Evolutionary conservation across 179 eudicot species (phyloP).

Genomic region (Beta macrorhiza): DNA sequence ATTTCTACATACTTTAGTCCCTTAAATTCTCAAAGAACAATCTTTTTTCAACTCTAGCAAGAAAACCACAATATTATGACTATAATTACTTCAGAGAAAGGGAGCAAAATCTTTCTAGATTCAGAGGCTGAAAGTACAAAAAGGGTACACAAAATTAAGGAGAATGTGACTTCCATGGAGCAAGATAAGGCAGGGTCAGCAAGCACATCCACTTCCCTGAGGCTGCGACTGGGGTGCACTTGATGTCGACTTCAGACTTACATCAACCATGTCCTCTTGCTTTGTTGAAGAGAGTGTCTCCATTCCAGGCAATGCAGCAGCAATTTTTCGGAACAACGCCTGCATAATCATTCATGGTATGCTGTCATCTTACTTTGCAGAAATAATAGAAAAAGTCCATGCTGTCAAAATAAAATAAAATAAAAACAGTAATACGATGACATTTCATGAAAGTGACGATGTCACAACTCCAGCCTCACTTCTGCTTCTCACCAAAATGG

Average conservation of each 20-base stretch:
- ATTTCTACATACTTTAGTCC: conserved; percentile 24
- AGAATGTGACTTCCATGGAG: conserved; percentile 17
- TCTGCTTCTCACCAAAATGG: too few species aligned
- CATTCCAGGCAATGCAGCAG: conserved; percentile 44
- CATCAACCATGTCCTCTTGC: conserved; percentile 58
- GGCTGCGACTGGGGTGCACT: conserved; percentile 36
- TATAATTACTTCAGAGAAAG: conserved; percentile 20
- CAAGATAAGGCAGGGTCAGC: conserved; percentile 30
- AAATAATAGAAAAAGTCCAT: too few species aligned
- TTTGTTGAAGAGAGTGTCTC: conserved; percentile 44
- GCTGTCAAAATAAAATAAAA: not conserved
- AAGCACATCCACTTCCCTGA: conserved; percentile 58
- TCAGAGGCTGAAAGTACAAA: conserved; percentile 24
- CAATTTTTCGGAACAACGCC: conserved; percentile 46
- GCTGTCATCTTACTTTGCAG: not conserved
- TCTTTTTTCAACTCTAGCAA: conserved; percentile 12
- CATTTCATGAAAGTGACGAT: too few species aligned
- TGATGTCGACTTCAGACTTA: conserved; percentile 53
- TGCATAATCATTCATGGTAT: conserved; percentile 20
- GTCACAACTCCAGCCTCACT: too few species aligned
- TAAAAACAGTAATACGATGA: too few species aligned
- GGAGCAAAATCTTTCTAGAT: conserved; percentile 30
- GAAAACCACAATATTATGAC: conserved; percentile 20
- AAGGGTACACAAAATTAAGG: conserved; percentile 22
- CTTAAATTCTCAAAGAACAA: conserved; percentile 18